Conservation (phyloP, 2,329 filamentous ascomycete species). For the Akanthomyces uredinophilus region DNA sequence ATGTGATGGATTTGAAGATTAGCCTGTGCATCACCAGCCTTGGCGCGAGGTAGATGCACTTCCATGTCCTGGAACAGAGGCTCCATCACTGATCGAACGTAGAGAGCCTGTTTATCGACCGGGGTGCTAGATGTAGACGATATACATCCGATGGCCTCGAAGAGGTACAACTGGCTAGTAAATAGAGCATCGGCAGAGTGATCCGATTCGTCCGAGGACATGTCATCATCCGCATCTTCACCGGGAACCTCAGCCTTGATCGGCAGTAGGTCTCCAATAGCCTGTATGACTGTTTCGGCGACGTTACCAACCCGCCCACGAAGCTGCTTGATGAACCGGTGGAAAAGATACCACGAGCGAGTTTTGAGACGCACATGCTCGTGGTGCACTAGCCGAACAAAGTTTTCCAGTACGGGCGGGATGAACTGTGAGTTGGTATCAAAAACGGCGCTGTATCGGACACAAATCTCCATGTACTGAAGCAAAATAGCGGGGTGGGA, state of each 20-base stretch:
- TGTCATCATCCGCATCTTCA: slow-evolving; percentile 76
- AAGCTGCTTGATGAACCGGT: slow-evolving; percentile 84
- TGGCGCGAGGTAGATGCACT: slow-evolving; percentile 68
- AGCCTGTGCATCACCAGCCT: slow-evolving; percentile 74
- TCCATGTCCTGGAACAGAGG: slow-evolving; percentile 90
- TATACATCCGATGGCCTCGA: slow-evolving; percentile 90
- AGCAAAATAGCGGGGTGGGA: slow-evolving; percentile 87
- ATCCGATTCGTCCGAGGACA: slow-evolving; percentile 90
- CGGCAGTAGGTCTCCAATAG: slow-evolving; percentile 78
- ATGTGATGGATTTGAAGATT: slow-evolving; percentile 90
- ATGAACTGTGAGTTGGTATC: slow-evolving; percentile 78
- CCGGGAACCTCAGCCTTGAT: slow-evolving; percentile 86
- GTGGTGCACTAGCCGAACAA: slow-evolving; percentile 86
- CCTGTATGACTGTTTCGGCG: slow-evolving; percentile 85
- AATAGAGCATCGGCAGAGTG: slow-evolving; percentile 88
- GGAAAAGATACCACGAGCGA: slow-evolving; percentile 95
- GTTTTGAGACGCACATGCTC: slow-evolving; percentile 80
- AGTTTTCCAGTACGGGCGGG: slow-evolving; percentile 81
- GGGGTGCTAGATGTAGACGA: slow-evolving; percentile 75
- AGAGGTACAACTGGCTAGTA: slow-evolving; percentile 85
- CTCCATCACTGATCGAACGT: slow-evolving; percentile 80
- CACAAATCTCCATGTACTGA: slow-evolving; percentile 98
- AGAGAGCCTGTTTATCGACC: slow-evolving; percentile 78
- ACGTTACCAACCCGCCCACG: slow-evolving; percentile 80
- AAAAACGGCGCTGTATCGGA: slow-evolving; percentile 89